These are phyloP conservation scores for Eucalyptus sp. DNA, from an alignment of 345 rosid genomes.

Conservation along the genomic window DNA sequence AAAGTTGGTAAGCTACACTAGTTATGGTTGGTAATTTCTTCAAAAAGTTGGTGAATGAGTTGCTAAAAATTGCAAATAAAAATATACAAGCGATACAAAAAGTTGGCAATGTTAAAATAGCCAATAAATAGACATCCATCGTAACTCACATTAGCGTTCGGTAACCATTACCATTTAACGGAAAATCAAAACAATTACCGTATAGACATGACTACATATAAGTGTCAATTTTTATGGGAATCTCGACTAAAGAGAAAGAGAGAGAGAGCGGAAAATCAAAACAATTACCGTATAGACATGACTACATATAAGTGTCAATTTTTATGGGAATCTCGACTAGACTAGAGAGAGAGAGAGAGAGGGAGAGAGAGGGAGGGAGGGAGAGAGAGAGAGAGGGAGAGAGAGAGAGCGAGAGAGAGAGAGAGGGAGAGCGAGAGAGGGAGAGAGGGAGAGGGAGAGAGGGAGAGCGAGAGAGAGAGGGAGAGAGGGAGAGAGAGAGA, in stretches of 20 bases:
- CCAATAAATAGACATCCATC: not conserved
- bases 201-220: not conserved
- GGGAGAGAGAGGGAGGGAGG: too few species aligned
- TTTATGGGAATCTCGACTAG: not conserved
- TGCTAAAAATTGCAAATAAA: not conserved
- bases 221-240: not conserved
- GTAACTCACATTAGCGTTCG: not conserved
- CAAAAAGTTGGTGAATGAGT: not conserved
- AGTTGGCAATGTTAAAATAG: not conserved
- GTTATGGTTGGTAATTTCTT: not conserved
- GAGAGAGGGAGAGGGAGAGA: not conserved
- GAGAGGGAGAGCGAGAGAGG: not conserved
- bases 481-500: not conserved
- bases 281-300: not conserved
- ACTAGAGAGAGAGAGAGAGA: not conserved
- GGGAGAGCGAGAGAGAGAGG: not conserved
- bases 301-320: not conserved
- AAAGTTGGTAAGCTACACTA: not conserved
- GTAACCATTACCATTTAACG: not conserved
- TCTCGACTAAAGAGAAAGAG: not conserved
- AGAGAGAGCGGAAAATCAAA: not conserved
- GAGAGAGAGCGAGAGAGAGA: not conserved
- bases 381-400: not conserved
- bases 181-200: not conserved
- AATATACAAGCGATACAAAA: not conserved